Percentiles rank a stretch among this genome's conserved stretches.
These are phyloP conservation scores for Colletotrichum ledebouriae DNA, from an alignment of 2,329 filamentous ascomycete species.

Conservation along the genomic window DNA sequence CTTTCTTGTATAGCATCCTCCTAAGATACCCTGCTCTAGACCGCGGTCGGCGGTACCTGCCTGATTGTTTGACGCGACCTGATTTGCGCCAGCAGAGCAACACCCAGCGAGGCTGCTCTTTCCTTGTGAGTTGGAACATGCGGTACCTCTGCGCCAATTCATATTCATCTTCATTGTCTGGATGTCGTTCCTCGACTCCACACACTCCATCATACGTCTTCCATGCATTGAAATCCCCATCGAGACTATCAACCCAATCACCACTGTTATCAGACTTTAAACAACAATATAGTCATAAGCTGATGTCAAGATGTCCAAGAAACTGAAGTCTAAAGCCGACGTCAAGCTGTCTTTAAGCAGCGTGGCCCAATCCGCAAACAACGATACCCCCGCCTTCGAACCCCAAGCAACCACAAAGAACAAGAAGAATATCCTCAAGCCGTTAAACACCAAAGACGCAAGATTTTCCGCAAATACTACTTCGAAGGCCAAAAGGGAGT, in stretches of 20 bases:
- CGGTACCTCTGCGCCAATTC: background rate
- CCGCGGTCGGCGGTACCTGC: slow-evolving; percentile 13
- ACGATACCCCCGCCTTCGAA: background rate
- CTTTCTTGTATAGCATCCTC: slow-evolving; percentile 24
- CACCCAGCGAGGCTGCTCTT: slow-evolving; percentile 5
- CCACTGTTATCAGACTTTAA: background rate
- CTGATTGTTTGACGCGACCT: slow-evolving; percentile 3
- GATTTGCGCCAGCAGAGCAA: slow-evolving; percentile 13
- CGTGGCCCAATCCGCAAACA: background rate
- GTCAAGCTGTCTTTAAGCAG: background rate
- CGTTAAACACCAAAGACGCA: too few species aligned
- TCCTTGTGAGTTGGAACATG: slow-evolving; percentile 17
- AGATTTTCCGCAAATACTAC: too few species aligned
- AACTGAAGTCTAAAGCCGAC: background rate
- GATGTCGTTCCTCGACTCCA: background rate
- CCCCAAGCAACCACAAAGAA: too few species aligned
- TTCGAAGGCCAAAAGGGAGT: too few species aligned
- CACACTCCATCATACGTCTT: background rate
- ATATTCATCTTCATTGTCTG: background rate
- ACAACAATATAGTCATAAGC: background rate
- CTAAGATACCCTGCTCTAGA: slow-evolving; percentile 28
- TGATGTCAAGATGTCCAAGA: slow-evolving; percentile 19
- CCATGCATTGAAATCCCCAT: background rate
- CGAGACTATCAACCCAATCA: background rate
- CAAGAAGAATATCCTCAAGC: too few species aligned